phyloP scores from a whole-genome alignment of 2,329 filamentous ascomycete species.

The Lecanicillium sp. region DNA sequence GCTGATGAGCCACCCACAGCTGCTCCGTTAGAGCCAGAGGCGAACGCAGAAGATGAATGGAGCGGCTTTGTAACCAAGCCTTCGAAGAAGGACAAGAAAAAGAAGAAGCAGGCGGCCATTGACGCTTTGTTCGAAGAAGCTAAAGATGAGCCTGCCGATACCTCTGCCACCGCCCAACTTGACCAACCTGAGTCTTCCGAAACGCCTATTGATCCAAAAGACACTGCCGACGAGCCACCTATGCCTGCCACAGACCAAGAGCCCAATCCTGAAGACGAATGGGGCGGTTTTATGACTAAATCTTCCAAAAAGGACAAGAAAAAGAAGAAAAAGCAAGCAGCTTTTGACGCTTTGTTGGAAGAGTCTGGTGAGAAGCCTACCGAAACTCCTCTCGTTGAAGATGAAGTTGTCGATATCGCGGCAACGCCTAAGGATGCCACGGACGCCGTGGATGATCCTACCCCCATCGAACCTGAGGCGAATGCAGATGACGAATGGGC shows the following conservation, averaged over 20 bases:
- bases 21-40: conserved; percentile 11
- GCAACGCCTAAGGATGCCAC: too few species aligned
- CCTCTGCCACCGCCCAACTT: too few species aligned
- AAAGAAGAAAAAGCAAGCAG: conserved; percentile 16
- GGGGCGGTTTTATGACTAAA: conserved; percentile 20
- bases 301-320: conserved; percentile 24
- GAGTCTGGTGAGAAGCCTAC: too few species aligned
- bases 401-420: too few species aligned
- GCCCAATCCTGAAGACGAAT: conserved; percentile 20
- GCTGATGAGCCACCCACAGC: too few species aligned
- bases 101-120: conserved; percentile 8
- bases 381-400: too few species aligned
- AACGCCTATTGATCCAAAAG: too few species aligned
- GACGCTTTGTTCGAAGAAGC: conserved; percentile 2
- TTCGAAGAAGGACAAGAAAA: conserved; percentile 15
- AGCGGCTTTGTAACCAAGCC: conserved; percentile 4
- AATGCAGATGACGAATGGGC: conserved; percentile 1
- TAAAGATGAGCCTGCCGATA: too few species aligned
- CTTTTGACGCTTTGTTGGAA: conserved; percentile 5
- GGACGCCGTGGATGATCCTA: too few species aligned
- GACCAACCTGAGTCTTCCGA: too few species aligned
- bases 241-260: too few species aligned
- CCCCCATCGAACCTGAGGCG: conserved; percentile 14
- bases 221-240: too few species aligned
- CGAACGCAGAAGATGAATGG: conserved; percentile 9